A percentile compares a stretch with the other conserved stretches of the same genome.
These are phyloP conservation scores for Nigrospora oryzae DNA, from an alignment of 2,329 filamentous ascomycete species.

Conservation along the genomic window DNA sequence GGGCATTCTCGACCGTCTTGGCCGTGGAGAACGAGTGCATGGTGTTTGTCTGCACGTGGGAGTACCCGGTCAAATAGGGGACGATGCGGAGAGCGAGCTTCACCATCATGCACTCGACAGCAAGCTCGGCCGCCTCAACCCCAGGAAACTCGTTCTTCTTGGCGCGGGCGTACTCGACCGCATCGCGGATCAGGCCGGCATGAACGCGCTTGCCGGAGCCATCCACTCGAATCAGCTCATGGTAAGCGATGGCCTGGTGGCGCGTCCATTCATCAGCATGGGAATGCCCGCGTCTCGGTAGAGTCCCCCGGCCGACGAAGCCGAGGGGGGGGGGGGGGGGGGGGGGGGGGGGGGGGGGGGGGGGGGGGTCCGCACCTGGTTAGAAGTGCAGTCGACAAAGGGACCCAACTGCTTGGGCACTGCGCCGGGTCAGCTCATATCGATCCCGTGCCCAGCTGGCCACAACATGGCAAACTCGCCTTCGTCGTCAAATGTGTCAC, in stretches of 20 bases:
- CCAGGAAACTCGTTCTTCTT: slow-evolving; percentile 21
- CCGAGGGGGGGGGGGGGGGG: not conserved
- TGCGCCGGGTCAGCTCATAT: slow-evolving; percentile 10
- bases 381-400: slow-evolving; percentile 46
- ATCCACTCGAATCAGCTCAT: slow-evolving; percentile 29
- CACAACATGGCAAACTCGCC: slow-evolving; percentile 18
- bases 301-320: not conserved
- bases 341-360: slow-evolving; percentile 3
- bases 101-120: slow-evolving; percentile 49
- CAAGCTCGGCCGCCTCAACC: slow-evolving; percentile 35
- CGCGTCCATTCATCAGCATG: too few relatives aligned
- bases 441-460: not conserved
- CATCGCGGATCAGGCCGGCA: slow-evolving; percentile 24
- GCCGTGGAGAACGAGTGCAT: slow-evolving; percentile 40
- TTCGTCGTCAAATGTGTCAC: slow-evolving; percentile 40
- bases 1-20: slow-evolving; percentile 40
- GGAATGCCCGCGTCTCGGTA: too few relatives aligned
- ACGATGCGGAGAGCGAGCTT: slow-evolving; percentile 43
- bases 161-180: slow-evolving; percentile 22
- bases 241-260: slow-evolving; percentile 37
- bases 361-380: slow-evolving; percentile 34
- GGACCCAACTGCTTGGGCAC: slow-evolving; percentile 34
- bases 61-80: slow-evolving; percentile 37
- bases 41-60: slow-evolving; percentile 55
- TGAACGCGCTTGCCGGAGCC: slow-evolving; percentile 25